A percentile compares a stretch with the other conserved stretches of the same genome.
Conservation (phyloP, 108 stramenopile species). For the Nitzschia inconspicua region DNA sequence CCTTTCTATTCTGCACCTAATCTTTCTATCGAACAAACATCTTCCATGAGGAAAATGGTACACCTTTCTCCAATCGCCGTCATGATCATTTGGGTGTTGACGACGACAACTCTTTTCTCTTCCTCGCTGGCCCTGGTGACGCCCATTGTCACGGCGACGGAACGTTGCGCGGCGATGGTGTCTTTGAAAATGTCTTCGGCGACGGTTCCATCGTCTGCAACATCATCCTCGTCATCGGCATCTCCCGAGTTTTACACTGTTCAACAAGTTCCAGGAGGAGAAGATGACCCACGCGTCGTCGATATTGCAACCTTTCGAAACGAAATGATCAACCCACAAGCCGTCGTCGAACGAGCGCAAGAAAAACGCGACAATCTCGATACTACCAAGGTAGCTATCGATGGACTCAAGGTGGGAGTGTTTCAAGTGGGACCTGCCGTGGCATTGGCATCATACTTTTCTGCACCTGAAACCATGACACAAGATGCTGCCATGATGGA, state of each 20-base stretch:
- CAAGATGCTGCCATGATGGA: background rate
- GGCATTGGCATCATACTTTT: conserved; percentile 10
- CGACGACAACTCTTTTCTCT: background rate
- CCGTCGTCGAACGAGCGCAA: conserved; percentile 28
- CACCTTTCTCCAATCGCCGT: background rate
- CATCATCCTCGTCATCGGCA: background rate
- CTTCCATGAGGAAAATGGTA: background rate
- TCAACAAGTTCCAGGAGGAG: conserved; percentile 17
- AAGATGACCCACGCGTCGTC: conserved; percentile 28
- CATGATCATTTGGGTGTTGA: background rate
- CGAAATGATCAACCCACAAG: conserved; percentile 14
- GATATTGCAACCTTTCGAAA: conserved; percentile 38
- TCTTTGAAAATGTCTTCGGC: background rate
- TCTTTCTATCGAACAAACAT: background rate
- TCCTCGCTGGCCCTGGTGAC: conserved; percentile 2
- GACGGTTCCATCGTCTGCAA: background rate
- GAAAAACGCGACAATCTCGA: conserved; percentile 24
- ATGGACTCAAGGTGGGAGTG: conserved; percentile 26
- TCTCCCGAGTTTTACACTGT: conserved; percentile 3
- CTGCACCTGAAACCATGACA: background rate
- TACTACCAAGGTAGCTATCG: conserved; percentile 11
- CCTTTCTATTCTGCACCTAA: background rate
- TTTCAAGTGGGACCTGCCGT: conserved; percentile 21
- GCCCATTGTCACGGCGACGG: too few species aligned
- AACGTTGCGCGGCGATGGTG: background rate